Evolutionary conservation across 176 grass and related monocot species (phyloP).

Genomic region (Oryza meridionalis): DNA sequence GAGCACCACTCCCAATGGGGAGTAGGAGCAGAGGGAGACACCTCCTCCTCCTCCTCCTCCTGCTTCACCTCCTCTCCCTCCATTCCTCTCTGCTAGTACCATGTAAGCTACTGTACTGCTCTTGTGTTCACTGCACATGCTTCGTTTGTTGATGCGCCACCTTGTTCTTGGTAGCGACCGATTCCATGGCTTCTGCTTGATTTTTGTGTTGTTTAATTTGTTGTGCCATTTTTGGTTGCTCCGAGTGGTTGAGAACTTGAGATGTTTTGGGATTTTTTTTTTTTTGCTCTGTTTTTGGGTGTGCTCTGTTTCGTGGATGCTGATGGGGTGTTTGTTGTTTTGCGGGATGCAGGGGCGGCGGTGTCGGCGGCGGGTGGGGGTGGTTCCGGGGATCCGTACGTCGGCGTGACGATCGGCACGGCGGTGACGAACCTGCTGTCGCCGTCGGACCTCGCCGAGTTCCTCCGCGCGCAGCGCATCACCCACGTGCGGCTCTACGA

Average conservation of each 20-base stretch:
- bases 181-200: neutral
- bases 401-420: conserved; percentile 90
- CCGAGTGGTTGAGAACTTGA: too few species aligned
- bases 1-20: conserved; percentile 56
- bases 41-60: neutral
- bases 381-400: conserved; percentile 48
- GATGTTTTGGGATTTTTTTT: neutral
- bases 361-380: conserved; percentile 26
- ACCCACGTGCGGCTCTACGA: conserved; percentile 86
- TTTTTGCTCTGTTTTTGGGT: neutral
- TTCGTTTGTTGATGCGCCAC: neutral
- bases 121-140: conserved; percentile 1
- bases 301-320: conserved; percentile 17
- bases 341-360: neutral
- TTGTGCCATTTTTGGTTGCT: neutral
- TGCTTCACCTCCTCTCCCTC: conserved; percentile 45
- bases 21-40: conserved; percentile 40
- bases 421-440: conserved; percentile 78
- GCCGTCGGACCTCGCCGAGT: conserved; percentile 67
- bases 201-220: neutral
- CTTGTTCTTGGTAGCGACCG: neutral
- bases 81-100: conserved; percentile 24
- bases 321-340: neutral
- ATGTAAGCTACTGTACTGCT: conserved; percentile 35
- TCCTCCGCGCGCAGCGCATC: conserved; percentile 80